These are phyloP conservation scores for Arthroderma sp. DNA, from an alignment of 2,329 filamentous ascomycete species.

Conservation along the genomic window DNA sequence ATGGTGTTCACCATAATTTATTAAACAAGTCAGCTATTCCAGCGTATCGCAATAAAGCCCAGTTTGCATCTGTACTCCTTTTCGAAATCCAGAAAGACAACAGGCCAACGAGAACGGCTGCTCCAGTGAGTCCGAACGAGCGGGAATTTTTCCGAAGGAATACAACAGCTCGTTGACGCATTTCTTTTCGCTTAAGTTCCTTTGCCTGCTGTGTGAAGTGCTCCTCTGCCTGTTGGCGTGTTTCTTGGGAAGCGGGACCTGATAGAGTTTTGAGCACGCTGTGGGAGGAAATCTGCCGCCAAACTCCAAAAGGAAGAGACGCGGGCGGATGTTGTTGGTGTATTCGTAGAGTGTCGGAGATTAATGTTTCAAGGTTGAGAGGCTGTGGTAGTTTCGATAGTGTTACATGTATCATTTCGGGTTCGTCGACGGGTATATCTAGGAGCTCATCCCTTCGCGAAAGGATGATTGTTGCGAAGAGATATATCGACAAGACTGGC, in stretches of 20 bases:
- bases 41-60: too few species aligned
- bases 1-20: too few species aligned
- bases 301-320: constrained; percentile 48
- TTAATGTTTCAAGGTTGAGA: constrained; percentile 66
- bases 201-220: constrained; percentile 59
- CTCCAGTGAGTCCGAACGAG: constrained; percentile 47
- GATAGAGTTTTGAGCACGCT: constrained; percentile 80
- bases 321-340: constrained; percentile 59
- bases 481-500: constrained; percentile 78
- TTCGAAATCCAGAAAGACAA: constrained; percentile 55
- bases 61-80: constrained; percentile 21
- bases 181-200: constrained; percentile 57
- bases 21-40: too few species aligned
- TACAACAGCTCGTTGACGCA: constrained; percentile 36
- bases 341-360: constrained; percentile 51
- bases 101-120: constrained; percentile 54
- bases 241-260: constrained; percentile 41
- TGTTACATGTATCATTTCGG: constrained; percentile 81
- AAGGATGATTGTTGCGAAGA: constrained; percentile 81
- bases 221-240: constrained; percentile 49
- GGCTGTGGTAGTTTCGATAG: constrained; percentile 75
- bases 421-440: constrained; percentile 66
- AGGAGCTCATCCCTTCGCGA: constrained; percentile 73
- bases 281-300: constrained; percentile 56
- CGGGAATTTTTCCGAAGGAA: constrained; percentile 52